Percentiles rank a stretch among this genome's conserved stretches.
Conservation (phyloP, 2,329 filamentous ascomycete species). For the Pseudodiploospora longispora region DNA sequence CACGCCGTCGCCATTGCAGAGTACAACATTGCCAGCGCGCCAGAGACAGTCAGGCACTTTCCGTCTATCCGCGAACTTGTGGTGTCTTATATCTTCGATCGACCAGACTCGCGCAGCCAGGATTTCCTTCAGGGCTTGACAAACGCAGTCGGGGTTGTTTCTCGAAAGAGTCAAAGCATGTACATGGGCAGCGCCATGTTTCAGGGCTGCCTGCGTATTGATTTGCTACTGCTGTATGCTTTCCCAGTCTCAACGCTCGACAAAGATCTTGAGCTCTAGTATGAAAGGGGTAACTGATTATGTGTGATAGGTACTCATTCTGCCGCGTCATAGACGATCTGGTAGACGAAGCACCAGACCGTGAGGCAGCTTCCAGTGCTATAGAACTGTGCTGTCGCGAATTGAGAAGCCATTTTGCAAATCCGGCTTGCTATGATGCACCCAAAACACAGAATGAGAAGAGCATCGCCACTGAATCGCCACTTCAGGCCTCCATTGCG, state of each 20-base stretch:
- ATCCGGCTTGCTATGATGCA: conserved; percentile 33
- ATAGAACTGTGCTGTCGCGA: neutral
- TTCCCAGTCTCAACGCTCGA: neutral
- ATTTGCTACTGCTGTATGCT: conserved; percentile 54
- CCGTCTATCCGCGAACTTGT: neutral
- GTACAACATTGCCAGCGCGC: conserved; percentile 1
- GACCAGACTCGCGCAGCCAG: neutral
- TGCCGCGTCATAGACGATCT: conserved; percentile 67
- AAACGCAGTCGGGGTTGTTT: conserved; percentile 50
- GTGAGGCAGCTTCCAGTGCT: conserved; percentile 10
- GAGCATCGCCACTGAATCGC: neutral
- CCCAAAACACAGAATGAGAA: neutral
- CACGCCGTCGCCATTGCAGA: conserved; percentile 58
- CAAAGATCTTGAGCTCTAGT: neutral
- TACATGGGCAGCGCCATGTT: conserved; percentile 66
- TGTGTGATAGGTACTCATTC: conserved; percentile 53
- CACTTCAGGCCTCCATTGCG: neutral
- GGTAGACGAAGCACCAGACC: conserved; percentile 53
- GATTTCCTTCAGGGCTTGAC: conserved; percentile 1
- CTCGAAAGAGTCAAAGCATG: conserved; percentile 63
- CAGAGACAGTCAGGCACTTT: neutral
- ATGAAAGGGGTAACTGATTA: neutral
- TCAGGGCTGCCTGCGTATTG: conserved; percentile 57
- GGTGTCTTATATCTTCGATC: neutral
- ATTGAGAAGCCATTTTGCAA: neutral